Conservation (phyloP, 768 basidiomycete genomes). For the Hygrophorus pudorinus region DNA sequence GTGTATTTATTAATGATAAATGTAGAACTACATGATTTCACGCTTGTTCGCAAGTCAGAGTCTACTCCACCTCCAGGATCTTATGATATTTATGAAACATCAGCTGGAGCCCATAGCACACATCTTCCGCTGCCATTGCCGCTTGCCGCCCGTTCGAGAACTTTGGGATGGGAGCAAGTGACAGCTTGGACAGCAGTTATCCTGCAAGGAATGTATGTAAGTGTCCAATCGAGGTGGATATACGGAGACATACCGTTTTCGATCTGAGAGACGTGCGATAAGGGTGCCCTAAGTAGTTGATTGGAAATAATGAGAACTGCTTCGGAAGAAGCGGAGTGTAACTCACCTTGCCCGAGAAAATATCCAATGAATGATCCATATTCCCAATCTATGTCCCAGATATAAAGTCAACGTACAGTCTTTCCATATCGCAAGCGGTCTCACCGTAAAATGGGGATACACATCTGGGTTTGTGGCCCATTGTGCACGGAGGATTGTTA, state of each 20-base stretch:
- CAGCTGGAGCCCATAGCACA: constrained; percentile 59
- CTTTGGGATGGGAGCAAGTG: constrained; percentile 73
- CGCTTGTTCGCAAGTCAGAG: not conserved
- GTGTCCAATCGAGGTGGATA: constrained; percentile 2
- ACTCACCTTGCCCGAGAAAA: constrained; percentile 60
- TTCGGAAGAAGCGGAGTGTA: not conserved
- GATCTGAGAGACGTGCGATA: constrained; percentile 53
- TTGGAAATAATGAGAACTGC: no score
- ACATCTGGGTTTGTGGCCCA: constrained; percentile 73
- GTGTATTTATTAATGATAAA: not conserved
- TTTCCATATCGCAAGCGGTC: constrained; percentile 12
- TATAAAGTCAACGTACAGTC: not conserved
- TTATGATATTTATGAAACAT: not conserved
- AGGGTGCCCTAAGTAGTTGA: constrained; percentile 49
- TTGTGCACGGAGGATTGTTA: constrained; percentile 66
- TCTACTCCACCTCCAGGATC: not conserved
- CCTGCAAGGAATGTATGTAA: constrained; percentile 23
- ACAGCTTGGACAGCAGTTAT: constrained; percentile 84
- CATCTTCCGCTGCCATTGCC: constrained; percentile 77
- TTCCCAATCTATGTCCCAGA: constrained; percentile 47
- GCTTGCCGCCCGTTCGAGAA: constrained; percentile 64
- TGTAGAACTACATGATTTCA: not conserved
- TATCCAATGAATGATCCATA: constrained; percentile 70
- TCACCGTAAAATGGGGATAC: constrained; percentile 77
- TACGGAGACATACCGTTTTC: constrained; percentile 30